Percentiles rank a stretch among this genome's conserved stretches.
phyloP scores from a whole-genome alignment of 2,329 filamentous ascomycete genomes.

The Zasmidium citrigriseum region DNA sequence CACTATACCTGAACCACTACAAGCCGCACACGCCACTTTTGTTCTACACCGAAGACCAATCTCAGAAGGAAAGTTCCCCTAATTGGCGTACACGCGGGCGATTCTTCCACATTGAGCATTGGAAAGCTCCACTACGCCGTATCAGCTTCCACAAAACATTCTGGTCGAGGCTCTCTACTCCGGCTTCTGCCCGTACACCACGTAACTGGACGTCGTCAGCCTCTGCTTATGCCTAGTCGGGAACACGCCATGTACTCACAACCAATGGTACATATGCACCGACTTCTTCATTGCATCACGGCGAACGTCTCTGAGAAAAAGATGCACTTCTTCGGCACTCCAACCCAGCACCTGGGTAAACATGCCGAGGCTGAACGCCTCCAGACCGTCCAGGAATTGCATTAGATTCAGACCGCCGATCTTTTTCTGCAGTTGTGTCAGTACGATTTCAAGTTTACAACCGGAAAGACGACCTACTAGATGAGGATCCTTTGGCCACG shows the following conservation, averaged over 20 bases:
- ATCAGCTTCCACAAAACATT: no score
- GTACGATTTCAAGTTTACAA: background rate
- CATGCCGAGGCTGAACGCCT: conserved; percentile 3
- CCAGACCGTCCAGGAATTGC: conserved; percentile 4
- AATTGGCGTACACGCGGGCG: no score
- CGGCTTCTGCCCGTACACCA: background rate
- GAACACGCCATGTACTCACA: background rate
- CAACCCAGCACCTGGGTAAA: conserved; percentile 4
- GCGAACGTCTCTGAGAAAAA: conserved; percentile 1
- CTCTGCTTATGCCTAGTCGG: background rate
- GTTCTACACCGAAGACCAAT: no score
- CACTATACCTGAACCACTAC: no score
- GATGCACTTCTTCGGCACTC: conserved; percentile 3
- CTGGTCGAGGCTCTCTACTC: no score
- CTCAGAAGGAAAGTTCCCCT: no score
- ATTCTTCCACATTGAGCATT: no score
- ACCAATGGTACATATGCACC: conserved; percentile 10
- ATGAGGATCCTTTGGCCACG: background rate
- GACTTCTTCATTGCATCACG: conserved; percentile 8
- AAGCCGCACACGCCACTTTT: no score
- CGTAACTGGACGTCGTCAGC: background rate
- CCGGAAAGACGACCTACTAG: background rate
- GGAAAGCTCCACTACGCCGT: no score
- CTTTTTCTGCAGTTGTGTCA: background rate
- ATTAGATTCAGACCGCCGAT: conserved; percentile 4